These are phyloP conservation scores for Podospora fimiseda DNA, from an alignment of 495 filamentous ascomycete genomes.

Conservation along the genomic window DNA sequence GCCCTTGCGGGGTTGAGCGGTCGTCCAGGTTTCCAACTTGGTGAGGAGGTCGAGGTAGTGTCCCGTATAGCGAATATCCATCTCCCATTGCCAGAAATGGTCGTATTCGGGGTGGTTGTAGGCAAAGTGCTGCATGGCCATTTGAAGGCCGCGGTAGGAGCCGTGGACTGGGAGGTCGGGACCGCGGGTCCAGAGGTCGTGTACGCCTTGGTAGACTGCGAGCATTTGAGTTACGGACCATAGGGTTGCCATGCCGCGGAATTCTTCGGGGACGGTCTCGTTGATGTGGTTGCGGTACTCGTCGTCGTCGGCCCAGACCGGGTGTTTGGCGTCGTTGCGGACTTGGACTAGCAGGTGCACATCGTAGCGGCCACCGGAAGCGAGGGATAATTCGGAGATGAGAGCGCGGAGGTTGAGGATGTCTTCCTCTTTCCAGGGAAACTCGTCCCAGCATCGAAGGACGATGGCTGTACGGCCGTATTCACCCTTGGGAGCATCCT, in stretches of 20 bases:
- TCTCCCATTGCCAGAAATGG: conserved; percentile 98
- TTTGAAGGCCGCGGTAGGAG: conserved; percentile 82
- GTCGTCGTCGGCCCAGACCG: conserved; percentile 57
- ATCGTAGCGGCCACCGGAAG: conserved; percentile 74
- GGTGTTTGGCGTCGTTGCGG: conserved; percentile 54
- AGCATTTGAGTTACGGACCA: conserved; percentile 93
- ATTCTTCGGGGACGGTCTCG: conserved; percentile 73
- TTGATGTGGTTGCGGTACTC: conserved; percentile 54
- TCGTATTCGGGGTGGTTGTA: conserved; percentile 89
- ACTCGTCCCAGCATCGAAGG: conserved; percentile 68
- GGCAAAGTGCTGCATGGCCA: conserved; percentile 92
- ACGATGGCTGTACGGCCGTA: conserved; percentile 63
- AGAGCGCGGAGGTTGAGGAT: conserved; percentile 65
- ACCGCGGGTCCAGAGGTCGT: conserved; percentile 63
- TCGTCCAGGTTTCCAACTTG: conserved; percentile 67
- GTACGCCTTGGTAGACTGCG: conserved; percentile 74
- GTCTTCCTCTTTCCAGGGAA: conserved; percentile 61
- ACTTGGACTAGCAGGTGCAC: conserved; percentile 76
- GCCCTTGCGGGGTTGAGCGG: conserved; percentile 77
- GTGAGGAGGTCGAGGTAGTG: conserved; percentile 89
- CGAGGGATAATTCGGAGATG: conserved; percentile 67
- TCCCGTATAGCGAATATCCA: conserved; percentile 94
- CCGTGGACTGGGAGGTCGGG: conserved; percentile 71
- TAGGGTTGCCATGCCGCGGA: conserved; percentile 77
- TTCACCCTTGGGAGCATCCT: conserved; percentile 21